Percentiles rank a stretch among this genome's conserved stretches.
Evolutionary conservation across 2,329 filamentous ascomycete species (phyloP).

Genomic region (Pseudocercospora vitis): DNA sequence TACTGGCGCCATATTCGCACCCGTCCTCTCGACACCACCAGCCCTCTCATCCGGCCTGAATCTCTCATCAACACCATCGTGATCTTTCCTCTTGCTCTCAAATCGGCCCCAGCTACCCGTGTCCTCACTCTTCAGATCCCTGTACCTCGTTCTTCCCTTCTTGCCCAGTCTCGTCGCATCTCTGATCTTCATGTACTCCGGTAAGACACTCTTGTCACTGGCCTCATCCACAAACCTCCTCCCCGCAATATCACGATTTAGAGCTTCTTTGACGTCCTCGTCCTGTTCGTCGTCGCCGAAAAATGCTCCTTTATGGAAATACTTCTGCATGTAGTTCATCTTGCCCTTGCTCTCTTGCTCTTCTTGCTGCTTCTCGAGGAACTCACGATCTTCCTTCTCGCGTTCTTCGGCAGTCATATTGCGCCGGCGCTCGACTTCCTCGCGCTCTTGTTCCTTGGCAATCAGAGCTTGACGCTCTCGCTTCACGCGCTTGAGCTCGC

Average conservation of each 20-base stretch:
- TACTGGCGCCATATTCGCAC: conserved; percentile 70
- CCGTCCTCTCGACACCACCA: conserved; percentile 53
- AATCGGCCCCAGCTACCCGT: conserved; percentile 79
- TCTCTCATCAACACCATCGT: conserved; percentile 60
- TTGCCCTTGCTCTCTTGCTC: conserved; percentile 73
- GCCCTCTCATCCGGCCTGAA: conserved; percentile 62
- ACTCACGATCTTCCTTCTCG: conserved; percentile 77
- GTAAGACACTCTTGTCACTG: conserved; percentile 75
- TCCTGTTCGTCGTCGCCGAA: conserved; percentile 69
- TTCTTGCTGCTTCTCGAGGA: conserved; percentile 73
- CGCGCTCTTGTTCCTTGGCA: conserved; percentile 78
- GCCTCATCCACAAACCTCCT: conserved; percentile 80
- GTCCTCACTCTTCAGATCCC: conserved; percentile 83
- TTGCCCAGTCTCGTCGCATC: conserved; percentile 93
- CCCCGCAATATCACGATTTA: conserved; percentile 82
- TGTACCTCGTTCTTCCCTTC: conserved; percentile 88
- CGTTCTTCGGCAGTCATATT: conserved; percentile 86
- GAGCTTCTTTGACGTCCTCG: conserved; percentile 72
- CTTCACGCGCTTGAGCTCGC: conserved; percentile 85
- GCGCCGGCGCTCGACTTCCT: conserved; percentile 82
- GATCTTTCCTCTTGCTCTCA: conserved; percentile 53
- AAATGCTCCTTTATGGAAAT: conserved; percentile 96
- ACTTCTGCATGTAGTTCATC: conserved; percentile 90
- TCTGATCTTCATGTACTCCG: conserved; percentile 86
- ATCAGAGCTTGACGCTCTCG: conserved; percentile 76